Evolutionary conservation across 768 basidiomycete species (phyloP).

Genomic region (Rhodotorula diobovata): DNA sequence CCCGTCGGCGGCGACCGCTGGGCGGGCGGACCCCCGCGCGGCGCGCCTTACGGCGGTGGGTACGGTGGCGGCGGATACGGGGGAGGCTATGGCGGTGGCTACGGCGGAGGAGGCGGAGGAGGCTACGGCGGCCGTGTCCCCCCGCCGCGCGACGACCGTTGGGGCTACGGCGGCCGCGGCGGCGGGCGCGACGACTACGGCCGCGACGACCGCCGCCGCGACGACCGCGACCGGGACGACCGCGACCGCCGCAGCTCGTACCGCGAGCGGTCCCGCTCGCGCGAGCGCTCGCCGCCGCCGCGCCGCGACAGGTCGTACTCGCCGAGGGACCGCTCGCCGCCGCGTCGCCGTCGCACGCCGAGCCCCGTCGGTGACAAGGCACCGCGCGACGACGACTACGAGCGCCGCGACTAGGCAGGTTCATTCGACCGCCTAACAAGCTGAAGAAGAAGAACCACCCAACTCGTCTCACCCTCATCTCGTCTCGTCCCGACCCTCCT

Average conservation of each 20-base stretch:
- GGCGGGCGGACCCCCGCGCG: constrained; percentile 13
- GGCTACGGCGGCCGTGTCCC: constrained; percentile 18
- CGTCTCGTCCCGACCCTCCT: no score
- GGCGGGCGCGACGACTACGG: not conserved
- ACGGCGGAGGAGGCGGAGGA: not conserved
- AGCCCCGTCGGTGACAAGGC: not conserved
- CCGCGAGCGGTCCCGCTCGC: not conserved
- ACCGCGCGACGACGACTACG: not conserved
- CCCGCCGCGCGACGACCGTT: constrained; percentile 1
- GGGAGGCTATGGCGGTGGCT: constrained; percentile 48
- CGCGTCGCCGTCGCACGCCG: not conserved
- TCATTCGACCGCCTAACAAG: no score
- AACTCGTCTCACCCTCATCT: no score
- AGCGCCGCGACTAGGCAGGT: not conserved
- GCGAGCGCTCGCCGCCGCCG: constrained; percentile 1
- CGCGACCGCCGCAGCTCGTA: constrained; percentile 2
- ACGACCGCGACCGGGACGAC: constrained; percentile 17
- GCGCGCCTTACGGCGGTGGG: constrained; percentile 4
- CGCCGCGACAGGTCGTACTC: not conserved
- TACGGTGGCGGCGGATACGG: constrained; percentile 73
- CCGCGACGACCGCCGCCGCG: not conserved
- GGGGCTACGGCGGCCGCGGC: constrained; percentile 1
- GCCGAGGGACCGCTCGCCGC: not conserved
- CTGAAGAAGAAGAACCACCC: no score
- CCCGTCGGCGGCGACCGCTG: constrained; percentile 11